Evolutionary conservation across 116 monocot genomes (phyloP).

Genomic region (Papilionanthe hybrid): DNA sequence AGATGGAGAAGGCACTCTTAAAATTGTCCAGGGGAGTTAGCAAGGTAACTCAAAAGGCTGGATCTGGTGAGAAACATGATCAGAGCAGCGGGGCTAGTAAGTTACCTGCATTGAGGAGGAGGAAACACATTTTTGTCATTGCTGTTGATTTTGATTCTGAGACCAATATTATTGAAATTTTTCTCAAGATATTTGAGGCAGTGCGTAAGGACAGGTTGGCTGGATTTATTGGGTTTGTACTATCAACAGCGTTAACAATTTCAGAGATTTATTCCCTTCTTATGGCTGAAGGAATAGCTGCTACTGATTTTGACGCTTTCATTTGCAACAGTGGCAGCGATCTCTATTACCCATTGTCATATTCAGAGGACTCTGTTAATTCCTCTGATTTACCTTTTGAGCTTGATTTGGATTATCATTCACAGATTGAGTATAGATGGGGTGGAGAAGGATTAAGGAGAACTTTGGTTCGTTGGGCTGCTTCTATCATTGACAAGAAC

Average conservation of each 20-base stretch:
- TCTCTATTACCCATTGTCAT: conserved; percentile 71
- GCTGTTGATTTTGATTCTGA: conserved; percentile 62
- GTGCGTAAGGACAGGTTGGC: conserved; percentile 25
- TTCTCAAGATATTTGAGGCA: conserved; percentile 47
- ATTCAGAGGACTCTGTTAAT: conserved; percentile 42
- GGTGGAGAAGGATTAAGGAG: conserved; percentile 92
- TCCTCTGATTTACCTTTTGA: conserved; percentile 62
- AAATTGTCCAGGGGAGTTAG: conserved; percentile 39
- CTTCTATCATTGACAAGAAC: conserved; percentile 53
- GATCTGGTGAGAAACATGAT: conserved; percentile 37
- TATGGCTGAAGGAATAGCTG: conserved; percentile 36
- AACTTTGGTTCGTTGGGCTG: conserved; percentile 83
- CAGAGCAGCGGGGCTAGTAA: conserved; percentile 34
- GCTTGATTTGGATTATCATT: conserved; percentile 75
- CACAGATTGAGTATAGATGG: conserved; percentile 96
- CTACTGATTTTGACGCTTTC: conserved; percentile 95
- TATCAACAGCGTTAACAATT: conserved; percentile 80
- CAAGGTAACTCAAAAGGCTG: conserved; percentile 32
- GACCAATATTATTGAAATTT: conserved; percentile 40
- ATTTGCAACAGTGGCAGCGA: conserved; percentile 96
- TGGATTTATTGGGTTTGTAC: conserved; percentile 58
- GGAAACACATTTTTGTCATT: conserved; percentile 78
- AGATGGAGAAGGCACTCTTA: conserved; percentile 36
- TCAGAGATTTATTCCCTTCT: conserved; percentile 66
- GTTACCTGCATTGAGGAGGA: conserved; percentile 57